Evolutionary conservation across 176 grass and related monocot genomes (phyloP).

Genomic region (Paspalum notatum): DNA sequence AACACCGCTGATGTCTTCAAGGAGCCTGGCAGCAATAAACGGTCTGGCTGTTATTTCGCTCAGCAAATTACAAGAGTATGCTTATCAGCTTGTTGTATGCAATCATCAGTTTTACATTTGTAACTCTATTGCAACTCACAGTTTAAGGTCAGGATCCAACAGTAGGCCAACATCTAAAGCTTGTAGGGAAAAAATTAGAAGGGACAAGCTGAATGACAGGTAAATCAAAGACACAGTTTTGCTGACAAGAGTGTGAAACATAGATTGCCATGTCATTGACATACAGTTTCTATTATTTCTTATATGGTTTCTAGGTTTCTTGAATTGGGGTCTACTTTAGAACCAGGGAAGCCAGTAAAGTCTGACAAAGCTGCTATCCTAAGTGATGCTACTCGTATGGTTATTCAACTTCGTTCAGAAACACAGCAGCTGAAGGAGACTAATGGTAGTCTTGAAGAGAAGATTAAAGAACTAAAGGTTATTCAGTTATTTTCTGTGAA

Average conservation of each 20-base stretch:
- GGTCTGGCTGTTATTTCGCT: constrained; percentile 44
- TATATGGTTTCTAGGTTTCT: constrained; percentile 59
- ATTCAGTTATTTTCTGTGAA: neutral
- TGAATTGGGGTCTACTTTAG: constrained; percentile 68
- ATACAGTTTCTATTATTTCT: neutral
- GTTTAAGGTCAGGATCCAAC: constrained; percentile 54
- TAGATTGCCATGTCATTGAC: neutral
- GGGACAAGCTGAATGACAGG: constrained; percentile 76
- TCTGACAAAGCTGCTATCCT: constrained; percentile 78
- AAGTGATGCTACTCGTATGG: constrained; percentile 64
- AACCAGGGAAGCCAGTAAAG: constrained; percentile 71
- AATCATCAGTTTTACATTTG: constrained; percentile 25
- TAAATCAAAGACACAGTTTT: constrained; percentile 26
- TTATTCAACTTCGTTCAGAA: constrained; percentile 72
- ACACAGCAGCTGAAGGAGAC: constrained; percentile 66
- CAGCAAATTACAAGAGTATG: neutral
- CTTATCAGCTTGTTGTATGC: neutral
- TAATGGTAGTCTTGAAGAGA: constrained; percentile 69
- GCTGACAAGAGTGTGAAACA: neutral
- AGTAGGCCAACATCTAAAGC: constrained; percentile 69
- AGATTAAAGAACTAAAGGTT: constrained; percentile 84
- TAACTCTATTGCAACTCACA: constrained; percentile 37
- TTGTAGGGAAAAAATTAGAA: constrained; percentile 70
- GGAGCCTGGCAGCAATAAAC: constrained; percentile 60
- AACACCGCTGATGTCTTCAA: constrained; percentile 47